Base-by-base conservation (phyloP, 352 stramenopile species). In the Phytophthora uliginosa region DNA sequence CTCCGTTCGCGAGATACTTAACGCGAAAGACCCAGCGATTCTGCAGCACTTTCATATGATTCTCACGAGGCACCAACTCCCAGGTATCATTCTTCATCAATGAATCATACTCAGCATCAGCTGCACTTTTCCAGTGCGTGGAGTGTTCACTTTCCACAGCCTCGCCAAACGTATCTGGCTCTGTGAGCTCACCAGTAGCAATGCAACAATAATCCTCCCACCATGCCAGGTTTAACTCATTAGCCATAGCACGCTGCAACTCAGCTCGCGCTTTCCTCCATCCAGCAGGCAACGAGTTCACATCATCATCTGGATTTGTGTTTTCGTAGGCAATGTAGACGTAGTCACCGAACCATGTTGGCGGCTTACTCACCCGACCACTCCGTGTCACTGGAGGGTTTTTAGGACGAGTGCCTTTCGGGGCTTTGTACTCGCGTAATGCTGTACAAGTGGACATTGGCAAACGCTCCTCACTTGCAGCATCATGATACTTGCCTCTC, bases 281-380 rank as follows among this genome's bases (percentile, higher is more conserved):
- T 10, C 40, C 40, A 48, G 13, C 4, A 48, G 40, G 15, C 18
- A 48, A 48, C 15, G 40, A 48, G 40, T 20, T 48, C 40, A 48
- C 40, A 48, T 48, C 40, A 48, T 48, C 40, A 48, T 48, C 40
- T 20, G 40, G 17, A 48, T 48, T 48, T 48, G 40, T 48, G 20
- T 48, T 48, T 8, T 48, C 40, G 17, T 48, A 48, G 18, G 15
- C 40, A 22, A 48, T 48, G 40, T 48, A 48, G 40, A 22, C 40
- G 17, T 48, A 48, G 40, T 48, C 40, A 48, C 40, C 40, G 40
- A 48, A 48, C 40, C 40, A 48, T 1, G 15, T 48, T 15, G 40
- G 40, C 40, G 40, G 40, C 2, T 48, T 48, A 48, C 40, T 48
- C 13, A 48, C 40, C 40, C 40, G 40, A 48, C 40, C 40, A 7